These are phyloP conservation scores for Boechera retrofracta DNA, from an alignment of 345 rosid species.

Conservation along the genomic window DNA sequence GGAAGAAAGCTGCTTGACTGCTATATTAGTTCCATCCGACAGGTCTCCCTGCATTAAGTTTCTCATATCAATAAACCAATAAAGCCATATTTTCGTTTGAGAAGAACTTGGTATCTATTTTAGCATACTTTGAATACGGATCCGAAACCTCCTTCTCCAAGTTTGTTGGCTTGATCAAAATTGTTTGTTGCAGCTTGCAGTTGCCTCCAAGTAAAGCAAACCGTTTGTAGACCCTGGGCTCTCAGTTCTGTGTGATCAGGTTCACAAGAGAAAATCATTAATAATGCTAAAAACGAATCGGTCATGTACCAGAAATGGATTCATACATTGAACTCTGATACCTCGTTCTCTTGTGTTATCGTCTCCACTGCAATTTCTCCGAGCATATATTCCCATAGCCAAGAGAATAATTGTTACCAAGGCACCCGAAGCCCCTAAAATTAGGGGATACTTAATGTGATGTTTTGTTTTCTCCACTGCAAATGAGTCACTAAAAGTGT, in stretches of 20 bases:
- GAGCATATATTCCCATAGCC: slow-evolving; percentile 44
- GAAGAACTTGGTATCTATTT: neutral
- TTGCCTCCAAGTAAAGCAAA: slow-evolving; percentile 32
- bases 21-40: slow-evolving; percentile 40
- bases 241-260: neutral
- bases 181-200: slow-evolving; percentile 31
- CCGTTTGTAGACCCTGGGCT: slow-evolving; percentile 1
- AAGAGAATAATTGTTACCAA: slow-evolving; percentile 24
- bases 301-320: neutral
- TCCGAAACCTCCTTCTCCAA: slow-evolving; percentile 44
- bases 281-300: neutral
- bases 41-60: slow-evolving; percentile 37
- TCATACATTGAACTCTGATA: neutral
- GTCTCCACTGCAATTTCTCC: slow-evolving; percentile 32
- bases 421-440: slow-evolving; percentile 12
- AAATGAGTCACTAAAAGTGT: slow-evolving; percentile 3
- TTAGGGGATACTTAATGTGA: slow-evolving; percentile 1
- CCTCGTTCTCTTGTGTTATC: slow-evolving; percentile 15
- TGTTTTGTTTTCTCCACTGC: slow-evolving; percentile 25
- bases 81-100: neutral
- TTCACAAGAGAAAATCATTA: neutral
- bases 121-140: slow-evolving; percentile 33
- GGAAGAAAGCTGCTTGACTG: slow-evolving; percentile 53
- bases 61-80: neutral
- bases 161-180: slow-evolving; percentile 27